phyloP scores from a whole-genome alignment of 2,329 filamentous ascomycete genomes.

The Fusarium euwallaceae region DNA sequence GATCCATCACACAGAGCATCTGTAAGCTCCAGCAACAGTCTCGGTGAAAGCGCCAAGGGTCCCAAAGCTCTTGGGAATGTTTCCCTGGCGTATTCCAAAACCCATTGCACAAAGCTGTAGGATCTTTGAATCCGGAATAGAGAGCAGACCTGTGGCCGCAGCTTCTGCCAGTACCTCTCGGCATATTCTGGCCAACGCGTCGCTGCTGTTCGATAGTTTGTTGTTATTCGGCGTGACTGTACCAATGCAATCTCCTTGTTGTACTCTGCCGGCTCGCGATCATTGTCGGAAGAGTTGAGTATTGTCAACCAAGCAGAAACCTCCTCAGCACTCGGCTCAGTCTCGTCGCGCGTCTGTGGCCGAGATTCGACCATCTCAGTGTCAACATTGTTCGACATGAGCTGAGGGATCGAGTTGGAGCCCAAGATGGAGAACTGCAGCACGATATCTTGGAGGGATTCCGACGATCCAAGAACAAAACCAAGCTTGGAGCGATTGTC shows the following conservation, averaged over 20 bases:
- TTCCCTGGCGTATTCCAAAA: conserved; percentile 51
- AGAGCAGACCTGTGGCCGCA: conserved; percentile 42
- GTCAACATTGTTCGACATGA: conserved; percentile 15
- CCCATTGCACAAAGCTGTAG: conserved; percentile 54
- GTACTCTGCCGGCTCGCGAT: conserved; percentile 48
- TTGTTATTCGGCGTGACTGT: conserved; percentile 37
- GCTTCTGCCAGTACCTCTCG: conserved; percentile 46
- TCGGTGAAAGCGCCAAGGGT: conserved; percentile 34
- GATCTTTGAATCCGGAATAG: conserved; percentile 47
- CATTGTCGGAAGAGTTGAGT: conserved; percentile 38
- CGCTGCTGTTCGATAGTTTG: conserved; percentile 46
- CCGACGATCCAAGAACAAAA: conserved; percentile 44
- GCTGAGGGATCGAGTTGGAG: conserved; percentile 31
- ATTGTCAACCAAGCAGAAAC: conserved; percentile 40
- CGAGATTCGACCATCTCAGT: conserved; percentile 4
- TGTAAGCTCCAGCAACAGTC: conserved; percentile 48
- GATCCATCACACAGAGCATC: conserved; percentile 46
- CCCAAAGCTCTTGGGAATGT: conserved; percentile 46
- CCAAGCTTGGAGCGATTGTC: conserved; percentile 41
- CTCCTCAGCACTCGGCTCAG: conserved; percentile 27
- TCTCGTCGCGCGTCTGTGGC: conserved; percentile 12
- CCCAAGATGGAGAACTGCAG: conserved; percentile 39
- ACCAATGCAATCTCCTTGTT: conserved; percentile 42
- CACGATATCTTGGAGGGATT: conserved; percentile 39
- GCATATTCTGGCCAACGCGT: conserved; percentile 46